phyloP scores from a whole-genome alignment of 768 basidiomycete genomes.

The Mrakia gelida region DNA sequence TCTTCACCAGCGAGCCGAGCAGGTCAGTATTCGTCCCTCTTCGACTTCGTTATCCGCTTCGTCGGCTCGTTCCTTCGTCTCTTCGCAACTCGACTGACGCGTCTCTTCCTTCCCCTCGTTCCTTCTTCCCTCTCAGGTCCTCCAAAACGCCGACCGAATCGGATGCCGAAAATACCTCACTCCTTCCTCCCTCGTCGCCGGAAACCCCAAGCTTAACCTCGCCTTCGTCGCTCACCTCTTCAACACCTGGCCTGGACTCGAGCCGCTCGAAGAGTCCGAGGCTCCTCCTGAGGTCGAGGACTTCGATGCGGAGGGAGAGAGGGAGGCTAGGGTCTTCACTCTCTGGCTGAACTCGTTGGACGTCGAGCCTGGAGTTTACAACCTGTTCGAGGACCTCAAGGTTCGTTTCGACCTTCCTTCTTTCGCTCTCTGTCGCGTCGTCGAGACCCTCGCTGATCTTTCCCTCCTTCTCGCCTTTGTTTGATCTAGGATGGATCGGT shows the following conservation, averaged over 20 bases:
- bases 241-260: conserved; percentile 94
- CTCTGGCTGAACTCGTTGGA: conserved; percentile 97
- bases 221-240: conserved; percentile 94
- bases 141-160: conserved; percentile 88
- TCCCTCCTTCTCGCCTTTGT: neutral
- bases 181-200: conserved; percentile 79
- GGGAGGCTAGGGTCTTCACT: conserved; percentile 95
- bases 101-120: neutral
- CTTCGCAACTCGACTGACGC: neutral
- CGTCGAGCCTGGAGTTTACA: conserved; percentile 93
- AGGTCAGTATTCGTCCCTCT: conserved; percentile 46
- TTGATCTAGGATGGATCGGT: conserved; percentile 61
- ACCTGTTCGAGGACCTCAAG: conserved; percentile 91
- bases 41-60: no score
- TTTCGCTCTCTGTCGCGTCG: no score
- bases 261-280: conserved; percentile 88
- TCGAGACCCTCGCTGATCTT: neutral
- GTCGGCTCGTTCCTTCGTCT: no score
- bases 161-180: conserved; percentile 96
- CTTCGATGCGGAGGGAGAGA: conserved; percentile 97
- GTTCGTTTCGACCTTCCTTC: conserved; percentile 43
- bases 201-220: conserved; percentile 95
- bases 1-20: conserved; percentile 76
- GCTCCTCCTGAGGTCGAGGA: conserved; percentile 86
- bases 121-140: conserved; percentile 51